These are phyloP conservation scores for Xylariaceae sp. DNA, from an alignment of 2,329 filamentous ascomycete species.

Conservation along the genomic window DNA sequence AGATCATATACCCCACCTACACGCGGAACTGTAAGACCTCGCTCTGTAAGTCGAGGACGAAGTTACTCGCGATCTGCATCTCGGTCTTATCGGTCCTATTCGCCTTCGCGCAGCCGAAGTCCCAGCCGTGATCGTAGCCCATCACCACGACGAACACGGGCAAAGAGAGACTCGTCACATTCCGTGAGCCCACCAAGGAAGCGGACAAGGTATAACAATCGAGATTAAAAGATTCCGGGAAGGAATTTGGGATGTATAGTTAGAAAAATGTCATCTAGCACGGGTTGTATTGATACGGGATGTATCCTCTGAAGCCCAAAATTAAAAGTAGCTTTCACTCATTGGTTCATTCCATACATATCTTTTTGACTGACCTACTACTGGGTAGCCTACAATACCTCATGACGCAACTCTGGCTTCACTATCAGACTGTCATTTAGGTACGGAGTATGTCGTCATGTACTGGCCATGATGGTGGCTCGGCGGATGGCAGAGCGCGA, in stretches of 20 bases:
- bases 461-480: too few relatives aligned
- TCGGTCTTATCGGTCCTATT: slow-evolving; percentile 23
- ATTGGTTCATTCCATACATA: too few relatives aligned
- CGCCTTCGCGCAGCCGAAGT: slow-evolving; percentile 22
- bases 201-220: slow-evolving; percentile 21
- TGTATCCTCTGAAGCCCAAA: slow-evolving; percentile 4
- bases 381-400: too few relatives aligned
- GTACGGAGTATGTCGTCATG: too few relatives aligned
- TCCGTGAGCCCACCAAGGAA: slow-evolving; percentile 18
- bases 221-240: slow-evolving; percentile 5
- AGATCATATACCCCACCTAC: slow-evolving; percentile 22
- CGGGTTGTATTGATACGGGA: too few relatives aligned
- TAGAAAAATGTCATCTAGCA: background rate
- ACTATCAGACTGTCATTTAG: too few relatives aligned
- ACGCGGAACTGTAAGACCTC: slow-evolving; percentile 14
- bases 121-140: slow-evolving; percentile 20
- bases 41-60: slow-evolving; percentile 22
- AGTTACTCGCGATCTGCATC: slow-evolving; percentile 21
- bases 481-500: too few relatives aligned
- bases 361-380: too few relatives aligned
- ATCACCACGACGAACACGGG: slow-evolving; percentile 18
- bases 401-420: too few relatives aligned
- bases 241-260: too few relatives aligned
- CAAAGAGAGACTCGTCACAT: slow-evolving; percentile 20
- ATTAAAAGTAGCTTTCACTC: too few relatives aligned